Base-by-base conservation (phyloP, 371 early-diverging fungal species). In the Capillidium heterosporum region DNA sequence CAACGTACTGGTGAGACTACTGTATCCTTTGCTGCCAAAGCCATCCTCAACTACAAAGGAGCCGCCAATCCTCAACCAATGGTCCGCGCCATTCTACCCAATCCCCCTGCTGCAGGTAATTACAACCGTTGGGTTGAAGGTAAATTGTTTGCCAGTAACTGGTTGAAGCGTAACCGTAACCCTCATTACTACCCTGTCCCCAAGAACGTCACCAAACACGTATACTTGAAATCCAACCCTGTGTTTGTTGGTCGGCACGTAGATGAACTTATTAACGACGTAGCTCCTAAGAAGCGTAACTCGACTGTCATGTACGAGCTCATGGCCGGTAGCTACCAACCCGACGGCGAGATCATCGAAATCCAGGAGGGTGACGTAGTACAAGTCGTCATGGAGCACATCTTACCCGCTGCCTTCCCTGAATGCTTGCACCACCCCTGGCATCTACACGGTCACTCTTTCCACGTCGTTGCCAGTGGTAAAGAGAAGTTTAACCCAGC, bases 41-140 rank as follows among this genome's bases (percentile, higher is more conserved):
- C 49, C 49, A 49, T 49, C 49, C 27, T 49, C 7, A 21, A 49
- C 24, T 49, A 49, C 28, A 29, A 49, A 27, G 49, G 27, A 49
- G 49, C 23, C 24, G 17, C 21, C 17, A 7, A 4, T n/a, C 49
- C 49, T 28, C 5, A 23, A 5, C 2, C 49, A 40, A 10, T 40
- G n/a, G 19, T 10, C 26, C 4, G 26, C 4, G 10, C 7, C 26
- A 19, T 27, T 27, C 47, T 27, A 47, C 17, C 26, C 47, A 19
- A 47, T 27, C 23, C 47, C n/a, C 10, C n/a, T 24, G 23, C 26
- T 19, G 47, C 11, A 17, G 17, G 47, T 23, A 19, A 23, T 27
- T 23, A 7, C 47, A 10, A n/a, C n/a, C n/a, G n/a, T n/a, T n/a
- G n/a, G n/a, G n/a, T n/a, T n/a, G n/a, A n/a, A n/a, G n/a, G n/a